A percentile compares a stretch with the other conserved stretches of the same genome.
These are phyloP conservation scores for Globisporangium cederbergense DNA, from an alignment of 352 stramenopile species.

Conservation along the genomic window DNA sequence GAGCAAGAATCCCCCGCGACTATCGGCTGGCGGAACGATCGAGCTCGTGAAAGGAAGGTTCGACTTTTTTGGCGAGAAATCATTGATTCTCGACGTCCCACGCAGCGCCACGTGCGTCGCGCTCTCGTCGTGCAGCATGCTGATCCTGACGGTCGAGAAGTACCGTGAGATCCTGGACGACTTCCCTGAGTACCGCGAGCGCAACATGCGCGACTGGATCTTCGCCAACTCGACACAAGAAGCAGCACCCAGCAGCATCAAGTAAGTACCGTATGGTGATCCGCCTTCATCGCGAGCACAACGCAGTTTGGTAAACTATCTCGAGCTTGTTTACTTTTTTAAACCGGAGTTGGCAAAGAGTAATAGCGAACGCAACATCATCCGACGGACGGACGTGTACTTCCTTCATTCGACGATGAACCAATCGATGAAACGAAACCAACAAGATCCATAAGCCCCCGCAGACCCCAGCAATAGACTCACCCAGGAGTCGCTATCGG, in stretches of 20 bases:
- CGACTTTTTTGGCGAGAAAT: slow-evolving; percentile 49
- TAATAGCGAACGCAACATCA: no score
- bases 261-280: no score
- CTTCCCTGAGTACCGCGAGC: slow-evolving; percentile 46
- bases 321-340: neutral
- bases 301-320: neutral
- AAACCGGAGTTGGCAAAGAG: no score
- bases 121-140: slow-evolving; percentile 36
- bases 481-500: neutral
- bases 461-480: neutral
- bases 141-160: slow-evolving; percentile 39
- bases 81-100: slow-evolving; percentile 38
- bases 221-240: slow-evolving; percentile 19
- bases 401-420: no score
- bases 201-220: slow-evolving; percentile 47
- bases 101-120: slow-evolving; percentile 41
- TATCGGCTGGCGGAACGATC: slow-evolving; percentile 3
- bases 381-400: no score
- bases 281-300: no score
- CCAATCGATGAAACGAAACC: neutral
- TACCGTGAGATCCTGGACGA: slow-evolving; percentile 42
- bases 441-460: neutral
- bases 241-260: slow-evolving; percentile 1
- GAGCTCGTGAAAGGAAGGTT: slow-evolving; percentile 40
- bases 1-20: neutral